Evolutionary conservation across 2,329 filamentous ascomycete genomes (phyloP).

Genomic region (Trichoderma arundinaceum): DNA sequence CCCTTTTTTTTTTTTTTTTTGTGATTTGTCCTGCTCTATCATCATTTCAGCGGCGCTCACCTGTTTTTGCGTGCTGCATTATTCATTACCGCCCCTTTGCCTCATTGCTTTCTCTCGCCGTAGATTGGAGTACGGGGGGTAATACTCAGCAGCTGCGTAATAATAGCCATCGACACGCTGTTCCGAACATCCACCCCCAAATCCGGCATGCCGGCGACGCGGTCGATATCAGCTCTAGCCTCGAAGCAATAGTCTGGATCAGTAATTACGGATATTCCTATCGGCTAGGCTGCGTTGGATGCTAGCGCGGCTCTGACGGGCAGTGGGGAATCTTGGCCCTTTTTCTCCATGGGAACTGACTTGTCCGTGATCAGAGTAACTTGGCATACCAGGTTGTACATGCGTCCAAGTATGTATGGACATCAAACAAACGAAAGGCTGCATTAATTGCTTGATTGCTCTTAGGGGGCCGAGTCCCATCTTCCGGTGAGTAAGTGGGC

Average conservation of each 20-base stretch:
- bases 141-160: slow-evolving; percentile 14
- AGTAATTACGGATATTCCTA: slow-evolving; percentile 26
- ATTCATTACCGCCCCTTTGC: slow-evolving; percentile 20
- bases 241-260: slow-evolving; percentile 26
- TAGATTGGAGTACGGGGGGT: slow-evolving; percentile 24
- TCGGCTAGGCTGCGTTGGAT: slow-evolving; percentile 12
- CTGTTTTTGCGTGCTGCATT: background rate
- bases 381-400: slow-evolving; percentile 8
- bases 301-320: slow-evolving; percentile 25
- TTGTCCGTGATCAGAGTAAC: slow-evolving; percentile 3
- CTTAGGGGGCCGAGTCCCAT: slow-evolving; percentile 5
- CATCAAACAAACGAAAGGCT: background rate
- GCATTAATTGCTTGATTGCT: background rate
- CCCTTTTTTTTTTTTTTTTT: background rate
- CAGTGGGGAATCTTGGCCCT: slow-evolving; percentile 17
- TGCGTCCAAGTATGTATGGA: background rate
- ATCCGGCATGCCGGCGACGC: slow-evolving; percentile 29
- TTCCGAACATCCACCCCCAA: slow-evolving; percentile 4
- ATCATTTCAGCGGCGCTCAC: background rate
- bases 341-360: slow-evolving; percentile 16
- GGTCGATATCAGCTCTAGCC: slow-evolving; percentile 30
- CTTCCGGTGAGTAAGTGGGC: background rate
- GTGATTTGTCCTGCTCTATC: background rate
- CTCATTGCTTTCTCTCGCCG: background rate
- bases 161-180: background rate